Evolutionary conservation across 257 asterid species (phyloP).

Genomic region (Nemophila menziesii): DNA sequence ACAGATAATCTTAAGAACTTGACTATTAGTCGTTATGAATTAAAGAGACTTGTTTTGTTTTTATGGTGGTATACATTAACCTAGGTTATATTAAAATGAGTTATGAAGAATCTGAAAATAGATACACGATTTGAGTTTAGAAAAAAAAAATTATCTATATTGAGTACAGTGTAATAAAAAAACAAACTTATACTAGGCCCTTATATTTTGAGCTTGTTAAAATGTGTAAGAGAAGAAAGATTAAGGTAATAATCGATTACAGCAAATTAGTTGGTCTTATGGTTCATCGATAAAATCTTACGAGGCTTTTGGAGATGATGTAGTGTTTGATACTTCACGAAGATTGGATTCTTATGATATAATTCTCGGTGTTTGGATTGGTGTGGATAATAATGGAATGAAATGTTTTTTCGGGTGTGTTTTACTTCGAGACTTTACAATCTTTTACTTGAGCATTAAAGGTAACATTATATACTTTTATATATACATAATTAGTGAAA

Average conservation of each 20-base stretch:
- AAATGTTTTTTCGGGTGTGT: slow-evolving; percentile 50
- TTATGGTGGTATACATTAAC: too few relatives aligned
- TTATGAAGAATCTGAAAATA: too few relatives aligned
- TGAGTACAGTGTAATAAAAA: too few relatives aligned
- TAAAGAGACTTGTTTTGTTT: too few relatives aligned
- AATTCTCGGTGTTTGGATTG: slow-evolving; percentile 54
- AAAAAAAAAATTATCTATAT: too few relatives aligned
- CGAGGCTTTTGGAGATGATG: slow-evolving; percentile 42
- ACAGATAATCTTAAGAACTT: too few relatives aligned
- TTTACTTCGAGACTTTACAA: slow-evolving; percentile 46
- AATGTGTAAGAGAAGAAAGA: slow-evolving; percentile 50
- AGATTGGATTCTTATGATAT: slow-evolving; percentile 49
- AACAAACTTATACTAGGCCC: too few relatives aligned
- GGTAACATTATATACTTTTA: too few relatives aligned
- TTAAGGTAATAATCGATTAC: slow-evolving; percentile 40
- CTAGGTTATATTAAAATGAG: too few relatives aligned
- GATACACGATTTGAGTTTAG: too few relatives aligned
- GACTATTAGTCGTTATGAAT: too few relatives aligned
- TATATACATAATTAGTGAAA: too few relatives aligned
- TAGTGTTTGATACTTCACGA: slow-evolving; percentile 44
- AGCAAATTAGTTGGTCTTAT: slow-evolving; percentile 45
- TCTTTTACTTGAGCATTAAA: slow-evolving; percentile 55
- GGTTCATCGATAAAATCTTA: slow-evolving; percentile 35
- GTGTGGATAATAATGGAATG: slow-evolving; percentile 49
- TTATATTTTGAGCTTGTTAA: slow-evolving; percentile 44